Evolutionary conservation across 805 yeast genomes (phyloP).

Genomic region (Kodamaea fukazawae): DNA sequence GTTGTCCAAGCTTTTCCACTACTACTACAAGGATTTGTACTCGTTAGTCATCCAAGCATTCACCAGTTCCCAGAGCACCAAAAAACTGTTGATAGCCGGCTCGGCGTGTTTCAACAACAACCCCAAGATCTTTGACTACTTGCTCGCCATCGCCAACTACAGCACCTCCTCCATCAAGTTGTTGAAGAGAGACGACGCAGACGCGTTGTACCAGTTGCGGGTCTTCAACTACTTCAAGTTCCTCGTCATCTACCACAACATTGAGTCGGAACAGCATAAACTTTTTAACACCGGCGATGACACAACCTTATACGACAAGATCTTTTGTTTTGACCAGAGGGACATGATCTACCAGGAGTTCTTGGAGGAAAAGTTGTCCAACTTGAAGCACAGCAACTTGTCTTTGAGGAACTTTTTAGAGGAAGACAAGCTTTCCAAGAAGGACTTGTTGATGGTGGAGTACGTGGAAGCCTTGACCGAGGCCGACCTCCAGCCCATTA

Average conservation of each 20-base stretch:
- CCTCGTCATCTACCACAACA: constrained; percentile 28
- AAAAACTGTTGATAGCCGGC: constrained; percentile 34
- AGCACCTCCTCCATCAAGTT: constrained; percentile 35
- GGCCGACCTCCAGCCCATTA: constrained; percentile 18
- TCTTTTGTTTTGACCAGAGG: constrained; percentile 37
- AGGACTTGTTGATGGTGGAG: constrained; percentile 10
- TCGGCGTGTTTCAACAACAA: constrained; percentile 28
- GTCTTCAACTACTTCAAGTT: constrained; percentile 42
- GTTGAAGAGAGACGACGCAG: constrained; percentile 33
- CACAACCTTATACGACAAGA: constrained; percentile 34
- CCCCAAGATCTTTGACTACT: constrained; percentile 35
- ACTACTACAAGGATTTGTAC: constrained; percentile 39
- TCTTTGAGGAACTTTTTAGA: constrained; percentile 28
- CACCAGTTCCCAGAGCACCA: constrained; percentile 38
- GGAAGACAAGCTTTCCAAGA: constrained; percentile 4
- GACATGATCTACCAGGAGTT: constrained; percentile 37
- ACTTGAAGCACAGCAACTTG: constrained; percentile 24
- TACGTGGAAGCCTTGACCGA: constrained; percentile 18
- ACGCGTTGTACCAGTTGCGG: constrained; percentile 38
- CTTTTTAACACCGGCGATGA: constrained; percentile 33
- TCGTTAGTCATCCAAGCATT: constrained; percentile 30
- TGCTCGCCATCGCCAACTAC: constrained; percentile 42
- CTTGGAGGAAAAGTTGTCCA: constrained; percentile 31
- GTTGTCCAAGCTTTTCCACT: constrained; percentile 30
- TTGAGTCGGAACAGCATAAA: constrained; percentile 33